Conservation (phyloP, 2,329 filamentous ascomycete species). For the Zymoseptoria brevis region DNA sequence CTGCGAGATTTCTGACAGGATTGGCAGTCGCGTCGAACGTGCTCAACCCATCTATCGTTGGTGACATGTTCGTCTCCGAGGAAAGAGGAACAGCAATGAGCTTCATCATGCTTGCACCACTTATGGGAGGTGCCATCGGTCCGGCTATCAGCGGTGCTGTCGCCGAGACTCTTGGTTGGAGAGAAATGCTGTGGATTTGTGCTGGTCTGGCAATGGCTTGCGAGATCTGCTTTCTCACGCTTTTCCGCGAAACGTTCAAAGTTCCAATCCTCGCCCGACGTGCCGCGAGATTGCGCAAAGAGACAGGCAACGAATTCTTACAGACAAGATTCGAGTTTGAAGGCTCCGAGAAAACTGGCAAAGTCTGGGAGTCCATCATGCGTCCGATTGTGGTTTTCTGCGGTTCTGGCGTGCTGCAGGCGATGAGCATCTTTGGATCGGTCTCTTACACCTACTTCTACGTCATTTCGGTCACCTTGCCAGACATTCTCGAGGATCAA, state of each 20-base stretch:
- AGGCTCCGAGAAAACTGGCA: conserved; percentile 2
- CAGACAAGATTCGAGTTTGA: conserved; percentile 16
- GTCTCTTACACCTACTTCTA: conserved; percentile 41
- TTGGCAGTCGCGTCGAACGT: conserved; percentile 44
- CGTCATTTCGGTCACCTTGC: conserved; percentile 40
- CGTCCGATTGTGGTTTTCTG: conserved; percentile 37
- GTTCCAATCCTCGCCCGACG: conserved; percentile 45
- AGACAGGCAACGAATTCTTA: conserved; percentile 12
- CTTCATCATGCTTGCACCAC: conserved; percentile 48
- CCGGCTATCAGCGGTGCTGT: conserved; percentile 50
- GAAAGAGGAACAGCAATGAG: conserved; percentile 53
- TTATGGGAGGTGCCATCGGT: conserved; percentile 51
- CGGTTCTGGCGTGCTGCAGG: conserved; percentile 47
- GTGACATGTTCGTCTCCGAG: conserved; percentile 54
- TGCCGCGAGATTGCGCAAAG: conserved; percentile 25
- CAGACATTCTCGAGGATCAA: conserved; percentile 33
- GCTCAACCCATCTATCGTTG: conserved; percentile 55
- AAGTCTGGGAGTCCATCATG: conserved; percentile 32
- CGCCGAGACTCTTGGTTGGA: conserved; percentile 49
- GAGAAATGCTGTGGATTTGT: conserved; percentile 45
- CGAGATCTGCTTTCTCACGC: conserved; percentile 44
- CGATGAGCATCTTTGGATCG: conserved; percentile 40
- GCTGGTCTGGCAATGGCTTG: conserved; percentile 41
- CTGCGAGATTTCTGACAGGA: conserved; percentile 38
- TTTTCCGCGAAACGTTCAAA: conserved; percentile 55